A percentile compares a stretch with the other conserved stretches of the same genome.
Evolutionary conservation across 2,329 filamentous ascomycete genomes (phyloP).

Genomic region (Lasiodiplodia gonubiensis): DNA sequence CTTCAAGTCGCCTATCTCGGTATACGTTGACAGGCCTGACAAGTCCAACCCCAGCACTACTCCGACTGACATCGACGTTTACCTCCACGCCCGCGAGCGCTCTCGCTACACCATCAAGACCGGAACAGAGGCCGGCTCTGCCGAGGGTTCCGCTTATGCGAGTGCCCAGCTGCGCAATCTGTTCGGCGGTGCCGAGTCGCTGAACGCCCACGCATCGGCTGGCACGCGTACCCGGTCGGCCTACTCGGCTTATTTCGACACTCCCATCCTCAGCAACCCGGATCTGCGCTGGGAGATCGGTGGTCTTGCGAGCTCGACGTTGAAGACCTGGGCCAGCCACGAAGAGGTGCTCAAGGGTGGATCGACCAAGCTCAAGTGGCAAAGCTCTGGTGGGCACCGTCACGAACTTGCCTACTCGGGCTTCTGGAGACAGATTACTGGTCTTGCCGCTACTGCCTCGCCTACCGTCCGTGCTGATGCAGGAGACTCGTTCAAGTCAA

Average conservation of each 20-base stretch:
- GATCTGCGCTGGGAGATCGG: conserved; percentile 80
- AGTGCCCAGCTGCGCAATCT: conserved; percentile 89
- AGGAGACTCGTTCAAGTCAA: conserved; percentile 89
- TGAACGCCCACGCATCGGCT: conserved; percentile 84
- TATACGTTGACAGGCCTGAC: conserved; percentile 80
- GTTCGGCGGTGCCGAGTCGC: conserved; percentile 88
- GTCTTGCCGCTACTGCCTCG: conserved; percentile 75
- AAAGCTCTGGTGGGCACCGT: conserved; percentile 65
- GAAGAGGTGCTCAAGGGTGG: conserved; percentile 86
- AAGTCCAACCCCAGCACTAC: conserved; percentile 71
- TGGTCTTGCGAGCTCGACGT: conserved; percentile 79
- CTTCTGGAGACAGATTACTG: conserved; percentile 87
- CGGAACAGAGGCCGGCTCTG: conserved; percentile 90
- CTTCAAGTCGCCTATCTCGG: conserved; percentile 80
- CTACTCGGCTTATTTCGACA: conserved; percentile 84
- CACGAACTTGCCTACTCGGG: conserved; percentile 83
- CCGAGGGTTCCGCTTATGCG: conserved; percentile 91
- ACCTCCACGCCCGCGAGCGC: conserved; percentile 77
- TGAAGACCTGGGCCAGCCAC: conserved; percentile 92
- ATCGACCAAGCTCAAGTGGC: conserved; percentile 77
- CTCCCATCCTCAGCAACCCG: conserved; percentile 83
- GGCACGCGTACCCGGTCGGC: conserved; percentile 91
- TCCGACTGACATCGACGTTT: conserved; percentile 80
- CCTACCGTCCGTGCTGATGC: conserved; percentile 83
- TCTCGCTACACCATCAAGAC: conserved; percentile 88